A percentile compares a stretch with the other conserved stretches of the same genome.
phyloP scores from a whole-genome alignment of 106 monocot species.

The Dactylorhiza incarnata region DNA sequence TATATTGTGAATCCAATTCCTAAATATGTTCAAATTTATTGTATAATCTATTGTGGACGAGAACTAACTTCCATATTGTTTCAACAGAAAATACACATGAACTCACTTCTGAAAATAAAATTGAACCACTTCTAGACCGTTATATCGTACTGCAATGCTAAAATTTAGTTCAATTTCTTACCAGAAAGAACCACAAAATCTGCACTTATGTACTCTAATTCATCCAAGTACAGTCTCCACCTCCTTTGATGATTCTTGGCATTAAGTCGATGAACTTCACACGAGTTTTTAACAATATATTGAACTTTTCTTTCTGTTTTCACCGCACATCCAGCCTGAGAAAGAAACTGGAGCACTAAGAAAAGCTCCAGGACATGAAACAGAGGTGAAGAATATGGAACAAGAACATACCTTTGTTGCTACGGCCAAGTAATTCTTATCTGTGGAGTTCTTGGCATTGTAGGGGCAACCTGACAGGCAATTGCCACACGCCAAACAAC shows the following conservation, averaged over 20 bases:
- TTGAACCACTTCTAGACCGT: too few species aligned
- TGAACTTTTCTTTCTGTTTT: slow-evolving; percentile 22
- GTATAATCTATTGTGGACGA: too few species aligned
- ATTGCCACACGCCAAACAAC: slow-evolving; percentile 33
- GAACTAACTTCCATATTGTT: too few species aligned
- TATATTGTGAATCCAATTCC: too few species aligned
- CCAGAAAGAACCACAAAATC: slow-evolving; percentile 34
- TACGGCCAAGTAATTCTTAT: slow-evolving; percentile 28
- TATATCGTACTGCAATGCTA: background rate
- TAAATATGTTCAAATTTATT: too few species aligned
- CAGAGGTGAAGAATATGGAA: background rate
- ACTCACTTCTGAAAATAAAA: too few species aligned
- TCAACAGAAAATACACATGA: too few species aligned
- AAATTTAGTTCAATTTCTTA: background rate
- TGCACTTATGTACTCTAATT: slow-evolving; percentile 19
- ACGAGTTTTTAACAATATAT: slow-evolving; percentile 13
- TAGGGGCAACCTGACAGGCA: slow-evolving; percentile 36
- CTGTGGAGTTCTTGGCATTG: slow-evolving; percentile 36
- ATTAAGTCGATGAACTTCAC: background rate
- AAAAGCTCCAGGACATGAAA: background rate
- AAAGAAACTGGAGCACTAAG: background rate
- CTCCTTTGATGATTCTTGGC: slow-evolving; percentile 10
- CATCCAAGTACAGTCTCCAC: slow-evolving; percentile 27
- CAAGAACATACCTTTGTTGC: slow-evolving; percentile 16
- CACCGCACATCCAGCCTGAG: slow-evolving; percentile 24